A percentile compares a stretch with the other conserved stretches of the same genome.
Evolutionary conservation across 2,329 filamentous ascomycete species (phyloP).

Genomic region (Fusarium pininemorale): DNA sequence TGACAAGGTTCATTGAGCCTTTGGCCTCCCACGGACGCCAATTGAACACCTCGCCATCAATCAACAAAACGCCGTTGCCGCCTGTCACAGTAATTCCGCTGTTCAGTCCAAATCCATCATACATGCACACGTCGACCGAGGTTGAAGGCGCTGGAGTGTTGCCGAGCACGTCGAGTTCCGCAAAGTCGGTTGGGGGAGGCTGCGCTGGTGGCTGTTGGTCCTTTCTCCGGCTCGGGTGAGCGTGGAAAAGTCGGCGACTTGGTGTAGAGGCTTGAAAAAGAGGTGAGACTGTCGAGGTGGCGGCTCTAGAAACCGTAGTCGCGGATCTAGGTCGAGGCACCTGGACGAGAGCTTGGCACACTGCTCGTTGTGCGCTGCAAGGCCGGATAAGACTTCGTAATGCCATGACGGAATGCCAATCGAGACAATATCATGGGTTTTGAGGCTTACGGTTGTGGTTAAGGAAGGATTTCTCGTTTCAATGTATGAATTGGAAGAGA

Average conservation of each 20-base stretch:
- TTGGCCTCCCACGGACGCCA: constrained; percentile 83
- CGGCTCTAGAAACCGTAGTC: constrained; percentile 19
- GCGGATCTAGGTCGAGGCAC: constrained; percentile 13
- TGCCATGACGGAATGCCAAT: constrained; percentile 16
- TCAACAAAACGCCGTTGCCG: constrained; percentile 78
- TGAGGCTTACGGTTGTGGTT: not conserved
- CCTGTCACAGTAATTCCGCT: constrained; percentile 77
- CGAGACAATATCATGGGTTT: not conserved
- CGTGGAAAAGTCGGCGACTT: constrained; percentile 35
- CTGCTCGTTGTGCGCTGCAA: constrained; percentile 29
- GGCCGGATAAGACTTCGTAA: constrained; percentile 36
- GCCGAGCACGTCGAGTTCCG: constrained; percentile 79
- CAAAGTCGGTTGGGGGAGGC: constrained; percentile 69
- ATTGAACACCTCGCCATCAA: constrained; percentile 86
- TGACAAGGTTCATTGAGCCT: constrained; percentile 64
- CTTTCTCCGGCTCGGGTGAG: constrained; percentile 25
- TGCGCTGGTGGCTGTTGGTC: constrained; percentile 42
- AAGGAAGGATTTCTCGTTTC: not conserved
- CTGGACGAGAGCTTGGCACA: constrained; percentile 33
- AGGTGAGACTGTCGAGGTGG: not conserved
- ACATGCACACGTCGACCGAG: constrained; percentile 81
- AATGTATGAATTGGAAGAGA: constrained; percentile 6
- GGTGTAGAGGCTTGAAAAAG: not conserved
- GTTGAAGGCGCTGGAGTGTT: constrained; percentile 81
- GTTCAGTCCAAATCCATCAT: constrained; percentile 87